Evolutionary conservation across 139 green algal genomes (phyloP).

Genomic region (Chlamydomonas urium): DNA sequence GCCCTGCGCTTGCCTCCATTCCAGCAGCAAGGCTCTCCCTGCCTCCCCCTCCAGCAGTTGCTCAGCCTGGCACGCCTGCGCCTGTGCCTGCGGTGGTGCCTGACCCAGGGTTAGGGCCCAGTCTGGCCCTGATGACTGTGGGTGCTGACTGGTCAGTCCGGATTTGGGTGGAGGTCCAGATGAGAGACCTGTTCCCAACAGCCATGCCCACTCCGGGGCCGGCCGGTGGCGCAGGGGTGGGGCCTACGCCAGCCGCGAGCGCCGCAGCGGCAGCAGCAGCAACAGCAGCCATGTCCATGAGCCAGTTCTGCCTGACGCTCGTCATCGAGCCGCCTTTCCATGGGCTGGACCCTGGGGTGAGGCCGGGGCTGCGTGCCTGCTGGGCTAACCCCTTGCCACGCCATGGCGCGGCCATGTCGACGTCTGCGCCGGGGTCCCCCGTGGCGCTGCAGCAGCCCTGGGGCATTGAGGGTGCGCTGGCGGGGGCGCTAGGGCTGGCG

Average conservation of each 20-base stretch:
- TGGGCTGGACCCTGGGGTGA: slow-evolving; percentile 13
- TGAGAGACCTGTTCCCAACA: slow-evolving; percentile 30
- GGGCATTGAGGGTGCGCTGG: no score
- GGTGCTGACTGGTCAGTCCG: slow-evolving; percentile 50
- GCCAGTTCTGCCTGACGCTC: slow-evolving; percentile 60
- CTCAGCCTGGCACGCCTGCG: neutral
- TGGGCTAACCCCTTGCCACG: slow-evolving; percentile 38
- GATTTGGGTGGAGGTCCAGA: slow-evolving; percentile 62
- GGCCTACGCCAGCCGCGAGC: neutral
- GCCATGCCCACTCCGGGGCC: neutral
- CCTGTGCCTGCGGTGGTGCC: neutral
- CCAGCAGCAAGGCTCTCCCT: neutral
- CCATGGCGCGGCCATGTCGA: no score
- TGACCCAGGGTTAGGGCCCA: neutral
- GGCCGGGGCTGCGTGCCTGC: slow-evolving; percentile 26
- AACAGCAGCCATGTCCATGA: slow-evolving; percentile 21
- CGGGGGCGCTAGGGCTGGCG: neutral
- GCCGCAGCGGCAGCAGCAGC: slow-evolving; percentile 12
- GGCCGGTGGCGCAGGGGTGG: slow-evolving; percentile 2
- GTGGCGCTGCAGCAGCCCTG: no score
- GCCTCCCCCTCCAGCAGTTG: slow-evolving; percentile 7
- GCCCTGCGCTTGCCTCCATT: slow-evolving; percentile 24
- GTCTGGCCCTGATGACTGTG: slow-evolving; percentile 52
- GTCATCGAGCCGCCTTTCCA: slow-evolving; percentile 55
- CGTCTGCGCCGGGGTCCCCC: no score